Conservation (phyloP, 2,329 filamentous ascomycete species). For the Didymella keratinophila region DNA sequence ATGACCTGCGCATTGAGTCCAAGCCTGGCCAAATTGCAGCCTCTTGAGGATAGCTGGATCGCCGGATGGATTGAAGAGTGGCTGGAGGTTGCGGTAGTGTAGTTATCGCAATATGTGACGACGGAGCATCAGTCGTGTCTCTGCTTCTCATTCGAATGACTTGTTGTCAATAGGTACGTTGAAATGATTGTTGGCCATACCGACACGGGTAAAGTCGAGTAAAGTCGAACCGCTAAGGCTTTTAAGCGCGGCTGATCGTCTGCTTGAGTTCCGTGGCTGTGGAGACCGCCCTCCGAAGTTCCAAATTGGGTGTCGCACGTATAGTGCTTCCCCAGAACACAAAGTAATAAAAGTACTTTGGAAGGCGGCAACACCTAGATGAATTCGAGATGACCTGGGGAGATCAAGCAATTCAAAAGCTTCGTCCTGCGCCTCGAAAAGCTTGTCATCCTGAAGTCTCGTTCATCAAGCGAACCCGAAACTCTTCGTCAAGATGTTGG, state of each 20-base stretch:
- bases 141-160: too few species aligned
- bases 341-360: constrained; percentile 12
- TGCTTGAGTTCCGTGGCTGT: neutral
- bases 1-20: neutral
- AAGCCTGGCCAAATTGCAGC: neutral
- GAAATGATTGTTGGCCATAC: neutral
- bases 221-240: constrained; percentile 1
- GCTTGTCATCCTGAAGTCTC: constrained; percentile 2
- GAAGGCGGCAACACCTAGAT: constrained; percentile 7
- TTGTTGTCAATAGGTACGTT: too few species aligned
- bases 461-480: neutral
- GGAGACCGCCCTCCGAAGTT: constrained; percentile 6
- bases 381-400: neutral
- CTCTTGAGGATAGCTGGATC: neutral
- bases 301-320: constrained; percentile 19
- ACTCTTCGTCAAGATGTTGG: constrained; percentile 50
- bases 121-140: neutral
- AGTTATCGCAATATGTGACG: neutral
- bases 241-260: constrained; percentile 2
- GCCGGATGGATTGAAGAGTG: neutral
- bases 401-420: constrained; percentile 16
- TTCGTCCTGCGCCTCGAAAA: constrained; percentile 1
- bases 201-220: neutral
- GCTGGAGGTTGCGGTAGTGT: neutral
- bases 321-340: constrained; percentile 3